phyloP scores from a whole-genome alignment of 148 eudicot genomes.

The Camellia granthamiana region DNA sequence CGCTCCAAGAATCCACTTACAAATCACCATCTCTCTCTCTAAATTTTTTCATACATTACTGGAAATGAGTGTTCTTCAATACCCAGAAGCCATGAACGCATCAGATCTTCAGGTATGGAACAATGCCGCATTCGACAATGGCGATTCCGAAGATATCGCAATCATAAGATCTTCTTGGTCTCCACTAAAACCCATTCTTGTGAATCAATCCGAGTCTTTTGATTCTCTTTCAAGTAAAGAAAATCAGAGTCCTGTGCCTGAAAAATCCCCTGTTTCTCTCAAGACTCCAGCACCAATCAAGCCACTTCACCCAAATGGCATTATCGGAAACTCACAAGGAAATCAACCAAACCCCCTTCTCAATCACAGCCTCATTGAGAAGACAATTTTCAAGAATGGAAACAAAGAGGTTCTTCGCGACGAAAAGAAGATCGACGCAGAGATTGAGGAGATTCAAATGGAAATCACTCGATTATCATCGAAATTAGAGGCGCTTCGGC shows the following conservation, averaged over 20 bases:
- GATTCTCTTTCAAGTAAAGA: constrained; percentile 60
- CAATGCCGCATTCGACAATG: constrained; percentile 72
- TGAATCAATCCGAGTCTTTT: constrained; percentile 35
- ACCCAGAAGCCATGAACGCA: constrained; percentile 42
- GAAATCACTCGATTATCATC: constrained; percentile 58
- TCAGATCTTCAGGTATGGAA: constrained; percentile 73
- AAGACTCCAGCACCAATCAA: constrained; percentile 28
- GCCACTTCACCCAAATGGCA: constrained; percentile 28
- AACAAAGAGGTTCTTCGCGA: constrained; percentile 18
- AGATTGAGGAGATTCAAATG: constrained; percentile 74
- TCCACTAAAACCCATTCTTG: constrained; percentile 28
- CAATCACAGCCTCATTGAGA: constrained; percentile 24
- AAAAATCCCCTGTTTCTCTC: constrained; percentile 27
- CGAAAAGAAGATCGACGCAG: constrained; percentile 55
- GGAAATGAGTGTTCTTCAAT: constrained; percentile 41
- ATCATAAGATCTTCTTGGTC: constrained; percentile 25
- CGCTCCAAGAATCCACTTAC: constrained; percentile 18
- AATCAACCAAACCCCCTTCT: constrained; percentile 12
- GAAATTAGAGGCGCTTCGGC: constrained; percentile 51
- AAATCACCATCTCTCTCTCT: constrained; percentile 3
- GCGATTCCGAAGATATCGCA: constrained; percentile 33
- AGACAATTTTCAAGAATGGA: not conserved
- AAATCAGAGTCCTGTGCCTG: constrained; percentile 34
- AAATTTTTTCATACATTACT: not conserved
- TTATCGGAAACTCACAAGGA: constrained; percentile 19